Percentiles rank a stretch among this genome's conserved stretches.
Evolutionary conservation across 768 basidiomycete genomes (phyloP).

Genomic region (Pisolithus marmoratus): DNA sequence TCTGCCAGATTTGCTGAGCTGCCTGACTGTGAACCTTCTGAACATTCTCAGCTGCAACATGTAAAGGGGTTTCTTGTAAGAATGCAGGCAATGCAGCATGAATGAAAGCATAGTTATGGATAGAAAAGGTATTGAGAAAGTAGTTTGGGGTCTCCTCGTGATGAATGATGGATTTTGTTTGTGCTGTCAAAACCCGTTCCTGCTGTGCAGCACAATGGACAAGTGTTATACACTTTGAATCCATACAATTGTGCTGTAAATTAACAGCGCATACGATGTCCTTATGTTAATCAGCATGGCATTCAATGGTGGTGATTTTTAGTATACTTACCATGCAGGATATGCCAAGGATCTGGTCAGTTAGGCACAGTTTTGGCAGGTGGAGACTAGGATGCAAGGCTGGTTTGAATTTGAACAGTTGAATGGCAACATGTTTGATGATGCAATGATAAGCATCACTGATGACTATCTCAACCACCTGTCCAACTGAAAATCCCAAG

Average conservation of each 20-base stretch:
- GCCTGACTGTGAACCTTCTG: not conserved
- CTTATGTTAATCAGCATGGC: not conserved
- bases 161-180: not conserved
- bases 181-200: not conserved
- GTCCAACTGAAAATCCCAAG: no score
- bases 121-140: slow-evolving; percentile 10
- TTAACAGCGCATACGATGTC: not conserved
- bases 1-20: not conserved
- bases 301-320: no score
- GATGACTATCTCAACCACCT: no score
- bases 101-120: slow-evolving; percentile 14
- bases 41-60: not conserved
- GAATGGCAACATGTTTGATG: no score
- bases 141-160: slow-evolving; percentile 8
- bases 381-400: no score
- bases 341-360: no score
- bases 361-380: no score
- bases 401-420: no score
- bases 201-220: not conserved
- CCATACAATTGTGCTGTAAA: not conserved
- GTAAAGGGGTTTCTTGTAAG: not conserved
- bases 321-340: no score
- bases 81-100: slow-evolving; percentile 1
- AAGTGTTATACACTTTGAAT: not conserved
- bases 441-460: no score